Evolutionary conservation across 768 basidiomycete genomes (phyloP), one percentile per base, ranked within the genome.

Genomic region (Trametes cingulata): DNA sequence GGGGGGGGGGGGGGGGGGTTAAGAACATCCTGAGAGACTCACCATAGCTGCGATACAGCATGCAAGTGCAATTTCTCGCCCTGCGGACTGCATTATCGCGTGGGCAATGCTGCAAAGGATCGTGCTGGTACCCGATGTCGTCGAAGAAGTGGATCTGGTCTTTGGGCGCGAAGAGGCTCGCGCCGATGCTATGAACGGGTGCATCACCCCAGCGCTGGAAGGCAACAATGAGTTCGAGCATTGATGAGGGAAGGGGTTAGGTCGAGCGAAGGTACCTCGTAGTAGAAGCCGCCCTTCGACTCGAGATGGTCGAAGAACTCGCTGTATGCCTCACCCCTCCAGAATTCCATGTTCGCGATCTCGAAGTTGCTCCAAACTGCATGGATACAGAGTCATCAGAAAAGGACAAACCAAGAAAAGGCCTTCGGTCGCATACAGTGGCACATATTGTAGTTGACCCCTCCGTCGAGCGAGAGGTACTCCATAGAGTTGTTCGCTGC

Each of bases 311-410:
- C 84, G 67, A 96, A 96, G 76, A 88, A 95, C 47, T 84, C 81
- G 65, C 83, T 81, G 74, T 97, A 98, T 0, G 91, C 88, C 64
- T 92, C 86, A 1, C 82, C 78, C 56, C 93, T 78, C 91, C 93
- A 96, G 70, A 96, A 91, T 64, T 92, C 86, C 79, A 97, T 85
- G 68, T 88, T 85, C 2, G 85, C 93, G 59, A 98, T 96, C 74
- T 91, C 85, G 66, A 87, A 87, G 72, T 86, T 87, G 60, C 77
- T 80, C 85, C 85, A 85, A 73, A 84, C 81, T 82, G 60, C 24
- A 37, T 2, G 6, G 29, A 33, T 10, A 10, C 35, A n/a, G 25
- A 39, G 7, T 50, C 25, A 47, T 19, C 25, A 46, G 35, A 12
- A 25, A 2, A 24, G n/a, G 1, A 25, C 47, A 25, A 5, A 19